Base-by-base conservation (phyloP, 176 grass and related monocot species). In the Pontederia paniculata region DNA sequence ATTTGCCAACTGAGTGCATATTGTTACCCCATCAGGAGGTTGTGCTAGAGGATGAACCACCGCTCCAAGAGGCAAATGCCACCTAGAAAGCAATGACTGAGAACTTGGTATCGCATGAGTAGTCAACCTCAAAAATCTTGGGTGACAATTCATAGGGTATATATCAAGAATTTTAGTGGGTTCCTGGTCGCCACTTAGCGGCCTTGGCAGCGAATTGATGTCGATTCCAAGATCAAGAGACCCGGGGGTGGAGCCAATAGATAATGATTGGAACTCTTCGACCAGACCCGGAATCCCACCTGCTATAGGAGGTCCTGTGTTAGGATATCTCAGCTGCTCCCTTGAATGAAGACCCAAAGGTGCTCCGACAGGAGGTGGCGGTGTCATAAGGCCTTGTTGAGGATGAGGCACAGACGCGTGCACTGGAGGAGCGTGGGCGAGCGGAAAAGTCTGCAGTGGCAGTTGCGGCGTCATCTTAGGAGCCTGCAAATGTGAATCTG, bases 181-280 rank as follows among this genome's bases (percentile, higher is more conserved):
- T 14, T 85, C 87, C 74, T 88, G 83, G 8, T 88, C 83, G n/a
- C 80, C 87, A 61, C 78, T 70, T 69, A 99, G 59, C 25, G 94
- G 94, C 47, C 94, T 88, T 59, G 94, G 87, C 3, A 99, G 63
- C 37, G 78, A 70, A 66, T 93, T 88, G 2, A 72, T 18, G 16
- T 99, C 87, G 55, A 93, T 55, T 56, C 87, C 87, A 28, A 77
- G 64, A 42, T 99, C 83, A 60, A 84, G 78, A 4, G 83, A 79
- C 18, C 94, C 94, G 51, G 94, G 94, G 2, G 59, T 66, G 22
- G 83, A 79, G 37, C 80, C 82, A 63, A 99, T 59, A 8, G 83
- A 74, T 51, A 99, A 52, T 3, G 94, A 99, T 69, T 99, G 94
- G 66, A 99, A 99, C 21, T 99, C 94, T 77, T 99, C 94, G n/a